Evolutionary conservation across 2,329 filamentous ascomycete species (phyloP).

Genomic region (Claviceps capensis): DNA sequence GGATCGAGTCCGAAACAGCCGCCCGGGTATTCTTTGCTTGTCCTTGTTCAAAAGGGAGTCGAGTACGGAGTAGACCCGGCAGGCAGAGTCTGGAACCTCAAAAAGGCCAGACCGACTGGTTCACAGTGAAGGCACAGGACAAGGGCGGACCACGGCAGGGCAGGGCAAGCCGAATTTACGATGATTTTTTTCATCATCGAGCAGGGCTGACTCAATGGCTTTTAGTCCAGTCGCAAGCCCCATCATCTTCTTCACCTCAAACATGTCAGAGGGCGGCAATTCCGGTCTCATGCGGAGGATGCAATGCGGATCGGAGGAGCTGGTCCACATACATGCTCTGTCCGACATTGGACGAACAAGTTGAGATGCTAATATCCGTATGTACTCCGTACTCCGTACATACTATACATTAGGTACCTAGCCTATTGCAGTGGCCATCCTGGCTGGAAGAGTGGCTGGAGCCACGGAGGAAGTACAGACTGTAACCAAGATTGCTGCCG

Average conservation of each 20-base stretch:
- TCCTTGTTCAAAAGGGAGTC: background rate
- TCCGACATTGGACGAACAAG: background rate
- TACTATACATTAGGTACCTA: background rate
- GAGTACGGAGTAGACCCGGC: background rate
- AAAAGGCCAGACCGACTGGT: background rate
- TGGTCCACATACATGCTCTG: background rate
- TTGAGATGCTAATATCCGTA: background rate
- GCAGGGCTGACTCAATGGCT: background rate
- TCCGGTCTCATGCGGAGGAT: background rate
- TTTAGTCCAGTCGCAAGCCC: background rate
- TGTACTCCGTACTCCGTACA: too few relatives aligned
- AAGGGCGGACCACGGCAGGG: background rate
- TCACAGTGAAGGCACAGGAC: background rate
- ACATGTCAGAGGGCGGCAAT: background rate
- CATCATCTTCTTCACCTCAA: background rate
- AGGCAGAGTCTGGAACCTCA: background rate
- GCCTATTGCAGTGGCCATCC: background rate
- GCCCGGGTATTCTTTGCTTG: background rate
- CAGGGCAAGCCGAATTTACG: background rate
- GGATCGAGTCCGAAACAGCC: background rate
- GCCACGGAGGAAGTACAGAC: background rate
- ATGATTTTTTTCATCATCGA: background rate
- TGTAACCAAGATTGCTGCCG: background rate
- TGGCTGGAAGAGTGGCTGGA: background rate
- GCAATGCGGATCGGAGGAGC: constrained; percentile 1